These are phyloP conservation scores for Conticribra guillardii DNA, from an alignment of 108 stramenopile species.

Conservation along the genomic window DNA sequence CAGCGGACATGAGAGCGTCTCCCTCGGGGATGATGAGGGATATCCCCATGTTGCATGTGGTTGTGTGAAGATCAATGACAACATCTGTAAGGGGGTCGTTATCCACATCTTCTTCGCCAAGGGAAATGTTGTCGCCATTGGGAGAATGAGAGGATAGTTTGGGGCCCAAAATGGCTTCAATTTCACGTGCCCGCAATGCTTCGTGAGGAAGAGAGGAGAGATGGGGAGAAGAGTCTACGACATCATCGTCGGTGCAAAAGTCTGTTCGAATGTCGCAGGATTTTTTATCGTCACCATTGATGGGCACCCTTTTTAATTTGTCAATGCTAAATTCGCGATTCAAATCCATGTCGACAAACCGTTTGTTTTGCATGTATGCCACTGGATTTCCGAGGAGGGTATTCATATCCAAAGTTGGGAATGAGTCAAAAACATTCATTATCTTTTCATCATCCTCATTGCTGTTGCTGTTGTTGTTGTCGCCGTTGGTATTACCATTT, in stretches of 20 bases:
- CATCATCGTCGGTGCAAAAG: constrained; percentile 21
- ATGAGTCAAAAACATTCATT: constrained; percentile 23
- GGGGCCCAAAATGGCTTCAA: constrained; percentile 75
- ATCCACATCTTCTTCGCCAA: not conserved
- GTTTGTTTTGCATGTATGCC: constrained; percentile 74
- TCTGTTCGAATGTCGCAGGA: constrained; percentile 24
- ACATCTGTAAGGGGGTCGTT: constrained; percentile 57
- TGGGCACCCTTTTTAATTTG: constrained; percentile 34
- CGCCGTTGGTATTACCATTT: not conserved
- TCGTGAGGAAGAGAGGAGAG: constrained; percentile 55
- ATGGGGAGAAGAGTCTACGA: too few species aligned
- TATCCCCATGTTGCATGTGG: constrained; percentile 85
- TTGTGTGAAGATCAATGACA: constrained; percentile 83
- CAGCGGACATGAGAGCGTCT: constrained; percentile 66
- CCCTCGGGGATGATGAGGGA: constrained; percentile 77
- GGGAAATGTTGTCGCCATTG: not conserved
- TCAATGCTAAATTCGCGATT: constrained; percentile 79
- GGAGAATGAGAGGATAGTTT: constrained; percentile 44
- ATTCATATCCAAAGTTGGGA: constrained; percentile 48
- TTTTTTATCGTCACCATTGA: not conserved
- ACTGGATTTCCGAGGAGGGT: constrained; percentile 78
- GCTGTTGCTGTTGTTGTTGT: not conserved
- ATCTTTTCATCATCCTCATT: not conserved
- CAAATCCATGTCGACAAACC: constrained; percentile 79
- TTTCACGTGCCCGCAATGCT: constrained; percentile 65